Evolutionary conservation across 2,329 filamentous ascomycete species (phyloP), one percentile per base, ranked within the genome.

Genomic region (Domatiomyces globalis): DNA sequence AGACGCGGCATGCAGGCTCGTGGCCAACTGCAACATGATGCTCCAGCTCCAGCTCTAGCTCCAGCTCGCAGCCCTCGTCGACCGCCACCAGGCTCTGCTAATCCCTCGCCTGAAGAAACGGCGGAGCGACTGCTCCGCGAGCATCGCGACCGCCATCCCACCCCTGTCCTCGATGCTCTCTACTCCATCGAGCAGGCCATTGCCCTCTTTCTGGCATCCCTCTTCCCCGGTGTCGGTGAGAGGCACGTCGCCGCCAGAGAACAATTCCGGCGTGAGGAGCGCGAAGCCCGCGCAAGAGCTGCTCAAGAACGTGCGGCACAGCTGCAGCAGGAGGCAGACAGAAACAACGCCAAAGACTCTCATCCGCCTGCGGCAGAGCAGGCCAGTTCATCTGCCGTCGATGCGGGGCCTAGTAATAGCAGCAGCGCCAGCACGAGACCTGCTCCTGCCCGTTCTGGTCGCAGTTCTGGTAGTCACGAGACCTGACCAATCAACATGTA

Each of bases 201-300:
- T 43, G 76, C 77, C n/a, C 66, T 83, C n/a, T 79, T 83, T 54
- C 62, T 83, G 33, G 79, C 78, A 0, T 80, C 76, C 63, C 61
- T 83, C 48, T 74, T 79, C 61, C 79, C 79, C 0, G 79, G 79
- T 0, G 70, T 83, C 22, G 79, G 79, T 0, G 79, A 83, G 61
- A 68, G 76, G 6, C 76, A 80, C 61, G 75, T 82, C 12, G 68
- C 72, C 55, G 78, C 75, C 22, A 69, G 75, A 52, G 73, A 77
- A 58, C 73, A 74, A 49, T 69, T 74, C 68, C 68, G 51, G 65
- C 66, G 54, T 51, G 58, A 57, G 44, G 55, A 54, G 45, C 51
- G 53, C 49, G 54, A 53, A 50, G 50, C 48, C 33, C 33, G 33
- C 12, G 33, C 10, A 10, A 15, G 33, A 39, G 33, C 33, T 5